A percentile compares a stretch with the other conserved stretches of the same genome.
Evolutionary conservation across 176 grass and related monocot species (phyloP).

Genomic region (Alopecurus myosuroides): DNA sequence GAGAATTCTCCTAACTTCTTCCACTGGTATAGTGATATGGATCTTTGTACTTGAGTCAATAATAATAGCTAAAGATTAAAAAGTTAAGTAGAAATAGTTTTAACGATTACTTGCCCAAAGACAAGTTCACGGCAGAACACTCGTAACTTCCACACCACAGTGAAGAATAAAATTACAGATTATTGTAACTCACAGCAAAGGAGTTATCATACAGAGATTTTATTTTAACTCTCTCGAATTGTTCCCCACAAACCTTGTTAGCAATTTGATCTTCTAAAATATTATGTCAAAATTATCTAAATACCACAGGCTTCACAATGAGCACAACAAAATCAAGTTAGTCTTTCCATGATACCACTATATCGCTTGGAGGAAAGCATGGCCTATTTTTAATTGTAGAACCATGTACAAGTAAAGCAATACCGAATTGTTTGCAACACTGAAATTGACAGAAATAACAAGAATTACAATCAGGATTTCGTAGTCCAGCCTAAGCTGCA

Average conservation of each 20-base stretch:
- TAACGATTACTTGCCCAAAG: too few relatives aligned
- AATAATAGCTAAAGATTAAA: background rate
- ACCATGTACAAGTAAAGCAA: background rate
- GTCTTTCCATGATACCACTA: too few relatives aligned
- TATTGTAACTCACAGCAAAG: background rate
- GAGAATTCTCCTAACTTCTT: background rate
- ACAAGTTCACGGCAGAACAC: background rate
- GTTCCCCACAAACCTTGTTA: background rate
- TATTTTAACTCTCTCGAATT: background rate
- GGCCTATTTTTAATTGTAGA: background rate
- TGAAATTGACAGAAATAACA: background rate
- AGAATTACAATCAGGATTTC: background rate
- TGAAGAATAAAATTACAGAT: background rate
- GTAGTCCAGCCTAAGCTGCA: background rate
- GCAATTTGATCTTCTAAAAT: background rate
- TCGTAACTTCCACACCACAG: conserved; percentile 3
- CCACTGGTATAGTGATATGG: background rate
- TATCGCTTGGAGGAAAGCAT: background rate
- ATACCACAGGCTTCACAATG: background rate
- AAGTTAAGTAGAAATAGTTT: background rate
- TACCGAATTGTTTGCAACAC: background rate
- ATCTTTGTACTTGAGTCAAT: background rate
- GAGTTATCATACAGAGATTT: background rate
- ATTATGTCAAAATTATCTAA: background rate
- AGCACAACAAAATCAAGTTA: background rate